Evolutionary conservation across 139 green algal genomes (phyloP).

Genomic region (Chlorella sp.): DNA sequence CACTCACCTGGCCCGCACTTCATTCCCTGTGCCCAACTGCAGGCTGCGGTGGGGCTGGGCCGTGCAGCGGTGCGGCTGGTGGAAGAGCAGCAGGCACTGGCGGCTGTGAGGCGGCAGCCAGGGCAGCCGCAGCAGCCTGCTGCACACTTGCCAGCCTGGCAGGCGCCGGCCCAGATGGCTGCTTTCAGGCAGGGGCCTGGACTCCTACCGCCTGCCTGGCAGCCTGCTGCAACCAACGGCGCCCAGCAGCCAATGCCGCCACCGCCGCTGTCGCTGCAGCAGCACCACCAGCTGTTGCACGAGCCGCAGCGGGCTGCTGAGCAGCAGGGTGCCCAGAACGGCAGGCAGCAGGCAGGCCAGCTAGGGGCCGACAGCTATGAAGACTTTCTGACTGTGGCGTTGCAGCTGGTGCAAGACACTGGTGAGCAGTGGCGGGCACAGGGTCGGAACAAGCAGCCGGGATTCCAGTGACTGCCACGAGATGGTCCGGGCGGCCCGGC

Average conservation of each 20-base stretch:
- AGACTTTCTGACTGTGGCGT: background rate
- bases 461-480: no score
- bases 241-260: background rate
- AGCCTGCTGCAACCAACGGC: background rate
- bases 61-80: background rate
- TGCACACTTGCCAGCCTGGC: background rate
- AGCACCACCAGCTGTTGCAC: background rate
- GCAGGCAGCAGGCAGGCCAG: background rate
- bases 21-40: background rate
- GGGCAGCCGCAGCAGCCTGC: background rate
- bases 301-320: background rate
- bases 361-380: background rate
- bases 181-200: background rate
- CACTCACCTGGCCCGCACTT: background rate
- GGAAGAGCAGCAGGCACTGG: conserved; percentile 18
- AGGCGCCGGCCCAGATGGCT: background rate
- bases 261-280: background rate
- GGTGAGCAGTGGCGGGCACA: background rate
- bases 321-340: background rate
- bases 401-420: background rate
- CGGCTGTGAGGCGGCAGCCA: background rate
- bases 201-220: background rate
- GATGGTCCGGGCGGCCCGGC: no score
- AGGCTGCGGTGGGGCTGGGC: conserved; percentile 5
- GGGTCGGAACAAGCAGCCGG: background rate